Evolutionary conservation across 805 yeast species (phyloP), one percentile per base, ranked within the genome.

Genomic region (Lachancea quebecensis): DNA sequence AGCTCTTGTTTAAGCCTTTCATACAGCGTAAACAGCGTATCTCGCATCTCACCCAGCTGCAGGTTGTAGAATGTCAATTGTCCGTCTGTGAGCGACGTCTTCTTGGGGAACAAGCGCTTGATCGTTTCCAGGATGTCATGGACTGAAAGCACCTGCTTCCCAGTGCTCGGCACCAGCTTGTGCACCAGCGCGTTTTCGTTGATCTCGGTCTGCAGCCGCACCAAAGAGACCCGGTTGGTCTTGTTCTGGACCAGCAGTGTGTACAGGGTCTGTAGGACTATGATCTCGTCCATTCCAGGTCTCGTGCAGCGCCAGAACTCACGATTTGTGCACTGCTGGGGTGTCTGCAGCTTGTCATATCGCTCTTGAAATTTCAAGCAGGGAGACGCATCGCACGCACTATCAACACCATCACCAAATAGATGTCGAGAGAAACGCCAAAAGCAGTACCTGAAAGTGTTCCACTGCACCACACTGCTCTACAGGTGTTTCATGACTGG

Each of bases 31-130:
- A 46, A 45, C 9, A 58, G 47, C 38, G 39, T 45, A 35, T 53
- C 53, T 15, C 47, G 50, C 41, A 55, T 39, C 38, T 55, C 58
- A 4, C 42, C 43, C 29, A 62, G 44, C 35, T 57, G 58, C 35
- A 62, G 42, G 43, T 60, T 57, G 43, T 62, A 64, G 50, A 62
- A 60, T 32, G 59, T 60, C 34, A 62, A 43, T 41, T 62, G 67
- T 1, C 67, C 67, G 49, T 62, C 66, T 8, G 56, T 51, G 29
- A 62, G 45, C 10, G 62, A 55, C n/a, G 60, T 59, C 32, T 59
- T 62, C 35, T 52, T 54, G 2, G 65, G 65, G 38, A 63, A 62
- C 25, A 58, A 41, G 12, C 50, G 47, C 36, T 59, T 53, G n/a
- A 63, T 58, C 10, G 58, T 54, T 14, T 48, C 50, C 25, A 63